Conservation (phyloP, 768 basidiomycete species). For the Hebeloma cylindrosporum region DNA sequence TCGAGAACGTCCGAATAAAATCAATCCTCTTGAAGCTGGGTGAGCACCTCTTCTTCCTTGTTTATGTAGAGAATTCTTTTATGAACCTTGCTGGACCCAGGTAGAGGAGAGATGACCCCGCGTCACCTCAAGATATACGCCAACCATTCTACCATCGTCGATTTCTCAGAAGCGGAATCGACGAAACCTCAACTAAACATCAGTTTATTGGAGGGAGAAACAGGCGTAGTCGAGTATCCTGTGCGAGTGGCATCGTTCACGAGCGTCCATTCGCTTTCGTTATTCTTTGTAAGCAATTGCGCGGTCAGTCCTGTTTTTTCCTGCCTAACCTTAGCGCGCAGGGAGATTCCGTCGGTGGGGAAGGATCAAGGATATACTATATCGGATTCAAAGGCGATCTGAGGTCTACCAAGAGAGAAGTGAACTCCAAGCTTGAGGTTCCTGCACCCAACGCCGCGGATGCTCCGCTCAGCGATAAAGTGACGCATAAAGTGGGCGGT, state of each 20-base stretch:
- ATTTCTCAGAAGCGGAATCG: conserved; percentile 71
- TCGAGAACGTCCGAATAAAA: conserved; percentile 71
- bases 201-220: conserved; percentile 68
- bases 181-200: conserved; percentile 72
- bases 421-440: conserved; percentile 64
- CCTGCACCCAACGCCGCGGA: conserved; percentile 83
- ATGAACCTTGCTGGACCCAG: conserved; percentile 34
- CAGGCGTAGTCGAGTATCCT: conserved; percentile 72
- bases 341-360: conserved; percentile 69
- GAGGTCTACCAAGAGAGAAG: conserved; percentile 52
- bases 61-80: not conserved
- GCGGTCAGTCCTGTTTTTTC: conserved; percentile 7
- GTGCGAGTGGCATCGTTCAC: conserved; percentile 73
- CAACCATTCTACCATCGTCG: conserved; percentile 73
- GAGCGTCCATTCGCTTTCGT: conserved; percentile 68
- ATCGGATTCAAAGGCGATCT: conserved; percentile 82
- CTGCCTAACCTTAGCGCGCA: conserved; percentile 25
- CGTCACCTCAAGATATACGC: conserved; percentile 74
- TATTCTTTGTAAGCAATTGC: conserved; percentile 70
- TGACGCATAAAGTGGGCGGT: conserved; percentile 55
- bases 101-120: conserved; percentile 76
- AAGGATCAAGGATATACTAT: conserved; percentile 69
- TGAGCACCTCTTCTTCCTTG: conserved; percentile 30
- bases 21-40: conserved; percentile 79
- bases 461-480: conserved; percentile 59